These are phyloP conservation scores for Pulveroboletus sp. DNA, from an alignment of 768 basidiomycete genomes.

Conservation along the genomic window DNA sequence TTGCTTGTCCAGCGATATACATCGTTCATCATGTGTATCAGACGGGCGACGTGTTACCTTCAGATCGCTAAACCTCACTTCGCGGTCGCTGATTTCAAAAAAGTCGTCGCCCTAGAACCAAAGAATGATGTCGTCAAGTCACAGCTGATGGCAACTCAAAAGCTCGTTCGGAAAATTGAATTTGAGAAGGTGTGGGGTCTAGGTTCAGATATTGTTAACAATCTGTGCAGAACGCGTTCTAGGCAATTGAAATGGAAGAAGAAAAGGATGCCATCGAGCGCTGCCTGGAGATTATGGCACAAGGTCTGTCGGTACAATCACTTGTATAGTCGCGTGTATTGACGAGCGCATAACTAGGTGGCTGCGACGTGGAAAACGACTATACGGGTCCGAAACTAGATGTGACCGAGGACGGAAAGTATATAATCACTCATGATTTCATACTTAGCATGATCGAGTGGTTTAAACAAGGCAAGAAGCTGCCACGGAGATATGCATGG, in stretches of 20 bases:
- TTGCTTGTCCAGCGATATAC: neutral
- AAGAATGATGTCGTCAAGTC: constrained; percentile 73
- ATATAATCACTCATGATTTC: constrained; percentile 71
- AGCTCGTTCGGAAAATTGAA: constrained; percentile 82
- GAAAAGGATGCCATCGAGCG: constrained; percentile 74
- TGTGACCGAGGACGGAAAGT: constrained; percentile 58
- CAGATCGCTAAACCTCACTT: constrained; percentile 84
- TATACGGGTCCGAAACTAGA: constrained; percentile 75
- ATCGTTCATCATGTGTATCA: constrained; percentile 22
- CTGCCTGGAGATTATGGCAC: constrained; percentile 72
- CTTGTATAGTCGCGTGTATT: constrained; percentile 1
- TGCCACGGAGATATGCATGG: constrained; percentile 89
- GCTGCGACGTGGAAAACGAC: constrained; percentile 68
- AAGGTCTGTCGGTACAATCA: constrained; percentile 44
- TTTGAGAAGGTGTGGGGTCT: constrained; percentile 72
- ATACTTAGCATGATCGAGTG: constrained; percentile 80
- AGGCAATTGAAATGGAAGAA: constrained; percentile 93
- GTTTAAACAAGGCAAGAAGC: constrained; percentile 93
- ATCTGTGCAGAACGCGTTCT: constrained; percentile 5
- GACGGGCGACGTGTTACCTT: constrained; percentile 87
- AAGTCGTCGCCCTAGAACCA: constrained; percentile 78
- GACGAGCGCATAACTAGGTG: constrained; percentile 42
- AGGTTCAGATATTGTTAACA: neutral
- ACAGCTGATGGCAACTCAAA: constrained; percentile 85
- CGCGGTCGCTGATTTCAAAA: constrained; percentile 86